Conservation (phyloP, 2,329 filamentous ascomycete species). For the Ascochyta viciae-villosae region DNA sequence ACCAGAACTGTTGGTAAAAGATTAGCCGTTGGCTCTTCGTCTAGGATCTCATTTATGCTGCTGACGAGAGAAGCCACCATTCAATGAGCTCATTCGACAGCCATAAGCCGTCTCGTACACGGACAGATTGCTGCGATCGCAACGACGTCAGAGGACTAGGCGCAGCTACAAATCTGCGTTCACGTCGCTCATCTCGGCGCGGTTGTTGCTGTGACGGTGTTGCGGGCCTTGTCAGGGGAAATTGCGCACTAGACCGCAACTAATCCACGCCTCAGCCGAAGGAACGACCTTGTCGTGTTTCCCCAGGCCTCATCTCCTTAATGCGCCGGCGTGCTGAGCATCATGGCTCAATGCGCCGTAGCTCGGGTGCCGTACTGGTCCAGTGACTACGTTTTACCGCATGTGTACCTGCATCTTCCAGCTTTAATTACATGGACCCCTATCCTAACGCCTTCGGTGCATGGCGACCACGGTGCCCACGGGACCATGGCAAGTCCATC, state of each 20-base stretch:
- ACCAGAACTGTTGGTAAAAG: constrained; percentile 11
- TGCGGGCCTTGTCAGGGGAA: constrained; percentile 4
- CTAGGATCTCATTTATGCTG: constrained; percentile 10
- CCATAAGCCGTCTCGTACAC: neutral
- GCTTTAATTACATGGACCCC: constrained; percentile 42
- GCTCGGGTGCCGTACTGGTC: constrained; percentile 22
- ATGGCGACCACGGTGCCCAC: constrained; percentile 19
- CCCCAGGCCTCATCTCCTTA: constrained; percentile 21
- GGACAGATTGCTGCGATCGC: neutral
- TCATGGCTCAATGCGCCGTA: constrained; percentile 33
- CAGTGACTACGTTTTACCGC: constrained; percentile 28
- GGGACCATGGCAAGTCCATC: constrained; percentile 32
- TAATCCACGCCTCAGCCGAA: constrained; percentile 15
- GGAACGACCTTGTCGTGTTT: constrained; percentile 15
- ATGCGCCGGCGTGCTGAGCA: constrained; percentile 24
- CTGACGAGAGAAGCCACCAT: constrained; percentile 5
- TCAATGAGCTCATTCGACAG: neutral
- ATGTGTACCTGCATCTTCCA: constrained; percentile 31
- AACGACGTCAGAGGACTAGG: neutral
- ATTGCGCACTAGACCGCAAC: constrained; percentile 13
- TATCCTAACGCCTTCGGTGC: constrained; percentile 37
- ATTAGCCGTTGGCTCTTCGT: constrained; percentile 26
- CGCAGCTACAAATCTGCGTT: neutral
- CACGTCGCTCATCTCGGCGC: constrained; percentile 4
- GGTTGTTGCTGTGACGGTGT: constrained; percentile 2